Percentiles rank a stretch among this genome's conserved stretches.
Evolutionary conservation across 1,139 yeast species (phyloP).

Genomic region (Hyphopichia buzzinii): DNA sequence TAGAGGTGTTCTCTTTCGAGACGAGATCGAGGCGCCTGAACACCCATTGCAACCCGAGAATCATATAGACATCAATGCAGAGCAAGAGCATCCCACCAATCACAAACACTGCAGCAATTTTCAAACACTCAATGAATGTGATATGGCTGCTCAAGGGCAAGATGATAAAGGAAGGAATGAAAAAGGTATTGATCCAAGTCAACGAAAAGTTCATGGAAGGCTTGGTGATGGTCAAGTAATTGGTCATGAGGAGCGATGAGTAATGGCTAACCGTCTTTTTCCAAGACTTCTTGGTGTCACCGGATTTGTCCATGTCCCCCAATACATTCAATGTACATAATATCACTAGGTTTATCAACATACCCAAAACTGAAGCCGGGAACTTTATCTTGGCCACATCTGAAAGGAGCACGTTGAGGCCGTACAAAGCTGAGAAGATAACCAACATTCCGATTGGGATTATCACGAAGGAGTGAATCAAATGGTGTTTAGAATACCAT

Average conservation of each 20-base stretch:
- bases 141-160: conserved; percentile 67
- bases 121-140: conserved; percentile 64
- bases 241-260: conserved; percentile 32
- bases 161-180: conserved; percentile 73
- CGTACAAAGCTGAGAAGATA: conserved; percentile 51
- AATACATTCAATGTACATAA: conserved; percentile 36
- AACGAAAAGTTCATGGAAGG: conserved; percentile 69
- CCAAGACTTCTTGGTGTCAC: conserved; percentile 3
- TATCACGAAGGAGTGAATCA: conserved; percentile 32
- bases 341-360: conserved; percentile 58
- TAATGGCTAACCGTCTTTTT: conserved; percentile 24
- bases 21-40: conserved; percentile 9
- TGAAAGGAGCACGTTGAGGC: conserved; percentile 54
- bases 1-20: conserved; percentile 16
- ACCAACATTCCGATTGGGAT: conserved; percentile 37
- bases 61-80: conserved; percentile 43
- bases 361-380: conserved; percentile 75
- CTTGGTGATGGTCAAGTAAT: conserved; percentile 48
- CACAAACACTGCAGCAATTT: conserved; percentile 71
- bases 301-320: conserved; percentile 7
- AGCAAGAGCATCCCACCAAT: conserved; percentile 59
- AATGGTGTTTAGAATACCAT: conserved; percentile 29
- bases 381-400: conserved; percentile 52
- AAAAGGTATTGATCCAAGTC: conserved; percentile 76
- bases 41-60: conserved; percentile 23